Evolutionary conservation across 2,329 filamentous ascomycete genomes (phyloP), one percentile per base, ranked within the genome.

Genomic region (Colletotrichum sp.): DNA sequence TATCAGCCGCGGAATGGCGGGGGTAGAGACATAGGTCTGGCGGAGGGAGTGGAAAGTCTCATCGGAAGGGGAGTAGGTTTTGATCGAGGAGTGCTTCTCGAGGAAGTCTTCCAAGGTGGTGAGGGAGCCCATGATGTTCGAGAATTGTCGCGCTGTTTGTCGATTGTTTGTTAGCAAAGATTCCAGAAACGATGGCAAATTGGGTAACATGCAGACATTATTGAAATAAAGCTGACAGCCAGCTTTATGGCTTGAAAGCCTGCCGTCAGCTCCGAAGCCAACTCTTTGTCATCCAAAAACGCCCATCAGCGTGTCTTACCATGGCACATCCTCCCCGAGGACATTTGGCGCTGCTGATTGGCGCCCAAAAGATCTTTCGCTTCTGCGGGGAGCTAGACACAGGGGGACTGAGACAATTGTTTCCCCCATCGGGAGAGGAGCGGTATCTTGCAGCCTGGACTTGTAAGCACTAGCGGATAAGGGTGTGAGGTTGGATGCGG

Each of bases 61-160:
- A 24, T 71, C 32, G 10, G 60, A 66, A 15, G 44, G 62, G 1
- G n/a, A 12, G 32, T 44, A 24, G 44, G 39, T 24, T 7, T 67
- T 75, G 72, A 71, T 75, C 2, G 67, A 39, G 18, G 60, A 18
- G 26, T 71, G 72, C 24, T 44, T 39, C 39, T 63, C 32, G 34
- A 75, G 68, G 26, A 75, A 75, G 44, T 57, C 39, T 28, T 72
- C 30, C 24, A 70, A 6, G 8, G 36, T 34, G 18, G 26, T 12
- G 3, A 63, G n/a, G n/a, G 68, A 70, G 18, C 57, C 68, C 68
- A 70, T 70, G 63, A 30, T 52, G n/a, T 28, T 15, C 34, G 16
- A 34, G 26, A 59, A 30, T 30, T 30, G 8, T 32, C 9, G 16
- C 30, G 39, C 28, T n/a, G 12, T 69, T 57, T 36, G 24, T 62